Evolutionary conservation across 768 basidiomycete species (phyloP), one percentile per base, ranked within the genome.

Genomic region (Pleurotus citrinopileatus): DNA sequence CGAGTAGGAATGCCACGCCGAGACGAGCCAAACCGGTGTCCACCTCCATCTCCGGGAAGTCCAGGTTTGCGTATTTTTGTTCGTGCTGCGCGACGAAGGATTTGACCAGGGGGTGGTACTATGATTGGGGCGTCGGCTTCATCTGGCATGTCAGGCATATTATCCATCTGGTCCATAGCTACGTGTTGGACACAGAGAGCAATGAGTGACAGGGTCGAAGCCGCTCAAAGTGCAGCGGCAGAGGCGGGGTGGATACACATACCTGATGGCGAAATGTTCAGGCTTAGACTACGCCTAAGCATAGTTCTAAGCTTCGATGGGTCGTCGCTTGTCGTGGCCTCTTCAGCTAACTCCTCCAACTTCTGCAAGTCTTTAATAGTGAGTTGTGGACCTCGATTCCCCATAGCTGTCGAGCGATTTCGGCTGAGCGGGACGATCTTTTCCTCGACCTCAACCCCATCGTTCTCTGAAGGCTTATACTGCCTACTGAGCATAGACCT

Each of bases 281-380:
- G 73, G 69, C 92, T 95, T 54, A 97, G 76, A 68, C 91, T 95
- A 62, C 94, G 82, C 66, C 89, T 80, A 63, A 95, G 75, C 57
- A 89, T 82, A 52, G 76, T 91, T 65, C 88, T 80, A 63, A 94
- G 82, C 66, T 79, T 84, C 43, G 85, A 81, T 17, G 91, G 87
- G 73, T 94, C 94, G 62, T 88, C 87, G 62, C 82, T 91, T 62
- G 75, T 77, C 28, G 86, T 87, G 0, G 91, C 92, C 66, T 96
- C 92, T 71, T 95, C 92, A 34, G 94, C 94, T 27, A 98, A 73
- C 65, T 90, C 83, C 69, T 99, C 97, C 55, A 99, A 75, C 67
- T 86, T 88, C 69, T 98, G 95, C n/a, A 98, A 74, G 69, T 98
- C 97, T 62, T 75, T 84, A 67, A 98, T 89, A 10, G 94, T 96